phyloP scores from a whole-genome alignment of 805 yeast genomes.

The Candida morakotiae region DNA sequence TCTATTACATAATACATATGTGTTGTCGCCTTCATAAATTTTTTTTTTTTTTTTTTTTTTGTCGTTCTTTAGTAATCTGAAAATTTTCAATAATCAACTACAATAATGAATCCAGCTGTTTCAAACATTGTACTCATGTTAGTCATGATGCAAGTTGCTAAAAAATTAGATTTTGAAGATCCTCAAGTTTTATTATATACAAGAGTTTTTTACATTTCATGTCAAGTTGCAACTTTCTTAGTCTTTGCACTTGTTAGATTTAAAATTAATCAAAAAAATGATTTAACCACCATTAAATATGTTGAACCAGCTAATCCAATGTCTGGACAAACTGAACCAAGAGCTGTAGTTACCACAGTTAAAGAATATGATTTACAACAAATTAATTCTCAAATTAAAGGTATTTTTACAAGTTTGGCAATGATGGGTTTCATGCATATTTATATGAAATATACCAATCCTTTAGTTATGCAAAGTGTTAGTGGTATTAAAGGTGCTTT shows the following conservation, averaged over 20 bases:
- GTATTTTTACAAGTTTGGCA: conserved; percentile 83
- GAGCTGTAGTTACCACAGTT: conserved; percentile 84
- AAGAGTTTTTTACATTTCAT: conserved; percentile 64
- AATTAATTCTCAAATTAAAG: conserved; percentile 72
- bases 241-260: conserved; percentile 63
- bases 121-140: conserved; percentile 86
- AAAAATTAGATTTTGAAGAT: conserved; percentile 83
- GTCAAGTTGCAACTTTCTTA: conserved; percentile 61
- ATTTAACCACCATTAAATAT: conserved; percentile 87
- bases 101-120: conserved; percentile 78
- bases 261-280: conserved; percentile 70
- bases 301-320: conserved; percentile 80
- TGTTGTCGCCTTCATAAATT: neutral
- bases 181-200: conserved; percentile 70
- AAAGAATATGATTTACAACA: conserved; percentile 93
- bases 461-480: conserved; percentile 90
- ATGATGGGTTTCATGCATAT: conserved; percentile 99
- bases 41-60: conserved; percentile 4
- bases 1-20: neutral
- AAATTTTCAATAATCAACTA: neutral
- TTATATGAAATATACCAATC: conserved; percentile 96
- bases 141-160: conserved; percentile 93
- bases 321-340: conserved; percentile 68
- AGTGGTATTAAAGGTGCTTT: conserved; percentile 86
- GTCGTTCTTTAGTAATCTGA: neutral